phyloP scores from a whole-genome alignment of 805 yeast genomes.

The Myxozyma geophila region DNA sequence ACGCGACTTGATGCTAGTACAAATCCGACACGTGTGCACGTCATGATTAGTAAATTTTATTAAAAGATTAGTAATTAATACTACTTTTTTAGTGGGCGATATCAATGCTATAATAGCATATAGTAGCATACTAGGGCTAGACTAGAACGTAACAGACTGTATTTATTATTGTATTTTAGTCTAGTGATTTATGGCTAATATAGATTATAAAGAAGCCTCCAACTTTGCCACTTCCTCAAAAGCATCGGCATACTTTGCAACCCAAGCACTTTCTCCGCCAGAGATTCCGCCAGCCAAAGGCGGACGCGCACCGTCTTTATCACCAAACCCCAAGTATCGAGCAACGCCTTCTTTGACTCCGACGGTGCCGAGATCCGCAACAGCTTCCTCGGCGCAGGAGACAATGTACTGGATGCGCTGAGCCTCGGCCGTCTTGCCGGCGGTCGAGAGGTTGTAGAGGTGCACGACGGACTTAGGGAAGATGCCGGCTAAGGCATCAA shows the following conservation, averaged over 20 bases:
- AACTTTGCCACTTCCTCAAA: constrained; percentile 18
- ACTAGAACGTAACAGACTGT: too few relatives aligned
- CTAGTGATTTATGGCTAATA: too few relatives aligned
- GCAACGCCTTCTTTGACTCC: constrained; percentile 54
- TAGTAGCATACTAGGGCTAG: too few relatives aligned
- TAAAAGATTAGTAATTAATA: too few relatives aligned
- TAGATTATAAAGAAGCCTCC: constrained; percentile 18
- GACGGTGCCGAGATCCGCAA: constrained; percentile 52
- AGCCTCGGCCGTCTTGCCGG: constrained; percentile 49
- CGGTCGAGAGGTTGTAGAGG: constrained; percentile 46
- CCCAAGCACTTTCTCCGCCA: constrained; percentile 29
- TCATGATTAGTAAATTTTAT: too few relatives aligned
- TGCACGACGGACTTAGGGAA: constrained; percentile 56
- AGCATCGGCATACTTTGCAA: constrained; percentile 19
- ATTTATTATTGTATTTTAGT: too few relatives aligned
- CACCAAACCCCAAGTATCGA: constrained; percentile 50
- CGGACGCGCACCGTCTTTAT: constrained; percentile 52
- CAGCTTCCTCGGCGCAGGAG: constrained; percentile 54
- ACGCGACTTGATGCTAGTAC: not conserved
- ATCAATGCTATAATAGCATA: too few relatives aligned
- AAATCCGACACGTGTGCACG: too few relatives aligned
- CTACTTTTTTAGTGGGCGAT: too few relatives aligned
- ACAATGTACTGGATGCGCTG: constrained; percentile 50
- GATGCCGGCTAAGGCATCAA: constrained; percentile 59
- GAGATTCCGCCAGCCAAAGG: constrained; percentile 47